These are phyloP conservation scores for Dorcoceras hygrometricum DNA, from an alignment of 257 asterid genomes.

Conservation along the genomic window DNA sequence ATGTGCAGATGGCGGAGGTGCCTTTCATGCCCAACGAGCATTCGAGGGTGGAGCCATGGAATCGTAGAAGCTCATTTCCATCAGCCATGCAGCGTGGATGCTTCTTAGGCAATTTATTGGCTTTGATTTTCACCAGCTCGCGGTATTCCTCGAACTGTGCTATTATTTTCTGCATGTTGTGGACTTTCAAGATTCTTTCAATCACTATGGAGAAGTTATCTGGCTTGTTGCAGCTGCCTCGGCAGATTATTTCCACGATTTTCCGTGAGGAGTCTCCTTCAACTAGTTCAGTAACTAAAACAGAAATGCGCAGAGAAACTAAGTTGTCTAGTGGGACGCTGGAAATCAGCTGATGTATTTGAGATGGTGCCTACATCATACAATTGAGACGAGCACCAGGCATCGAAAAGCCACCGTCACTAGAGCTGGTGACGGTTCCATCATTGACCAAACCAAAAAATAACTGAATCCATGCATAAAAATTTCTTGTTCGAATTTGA, in stretches of 20 bases:
- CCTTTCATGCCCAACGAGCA: constrained; percentile 61
- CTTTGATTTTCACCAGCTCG: constrained; percentile 72
- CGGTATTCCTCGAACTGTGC: constrained; percentile 87
- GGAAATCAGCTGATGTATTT: neutral
- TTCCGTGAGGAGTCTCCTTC: constrained; percentile 90
- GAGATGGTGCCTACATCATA: neutral
- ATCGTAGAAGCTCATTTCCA: constrained; percentile 84
- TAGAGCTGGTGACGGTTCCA: neutral
- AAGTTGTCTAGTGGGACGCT: neutral
- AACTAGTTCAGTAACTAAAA: constrained; percentile 65
- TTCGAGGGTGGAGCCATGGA: constrained; percentile 62
- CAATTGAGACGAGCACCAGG: neutral
- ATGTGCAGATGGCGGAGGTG: constrained; percentile 56
- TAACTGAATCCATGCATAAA: neutral
- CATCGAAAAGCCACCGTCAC: neutral
- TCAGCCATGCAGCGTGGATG: constrained; percentile 97
- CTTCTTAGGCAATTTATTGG: constrained; percentile 66
- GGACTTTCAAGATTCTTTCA: constrained; percentile 79
- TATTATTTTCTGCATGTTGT: constrained; percentile 75
- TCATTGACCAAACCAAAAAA: neutral
- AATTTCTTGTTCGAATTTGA: too few relatives aligned
- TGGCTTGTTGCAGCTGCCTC: constrained; percentile 47
- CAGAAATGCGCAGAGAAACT: neutral
- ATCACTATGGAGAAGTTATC: constrained; percentile 44
- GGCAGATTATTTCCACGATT: constrained; percentile 84